Conservation (phyloP, 179 eudicot species). For the Beta macrorhiza region DNA sequence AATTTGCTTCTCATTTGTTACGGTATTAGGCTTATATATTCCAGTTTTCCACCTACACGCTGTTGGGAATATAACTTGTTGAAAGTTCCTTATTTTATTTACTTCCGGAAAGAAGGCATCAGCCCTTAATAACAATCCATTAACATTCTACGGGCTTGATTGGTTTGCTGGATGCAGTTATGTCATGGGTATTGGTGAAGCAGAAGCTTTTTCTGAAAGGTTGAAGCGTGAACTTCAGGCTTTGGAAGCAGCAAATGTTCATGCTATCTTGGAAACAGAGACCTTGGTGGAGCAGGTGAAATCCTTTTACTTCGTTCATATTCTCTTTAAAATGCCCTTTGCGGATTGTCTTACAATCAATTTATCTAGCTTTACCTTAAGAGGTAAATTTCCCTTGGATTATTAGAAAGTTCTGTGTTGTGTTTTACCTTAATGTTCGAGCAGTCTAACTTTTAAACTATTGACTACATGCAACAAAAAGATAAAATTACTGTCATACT, state of each 20-base stretch:
- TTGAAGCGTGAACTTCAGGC: constrained; percentile 96
- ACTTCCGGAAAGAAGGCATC: not conserved
- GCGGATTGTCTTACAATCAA: too few species aligned
- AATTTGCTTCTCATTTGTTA: not conserved
- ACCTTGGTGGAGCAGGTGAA: constrained; percentile 79
- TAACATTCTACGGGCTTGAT: constrained; percentile 7
- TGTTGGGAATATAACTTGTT: not conserved
- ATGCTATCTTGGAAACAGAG: constrained; percentile 90
- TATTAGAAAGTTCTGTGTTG: not conserved
- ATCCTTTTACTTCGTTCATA: not conserved
- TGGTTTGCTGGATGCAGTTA: constrained; percentile 49
- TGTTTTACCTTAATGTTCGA: too few species aligned
- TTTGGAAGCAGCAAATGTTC: constrained; percentile 97
- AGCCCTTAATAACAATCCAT: not conserved
- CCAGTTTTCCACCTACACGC: not conserved
- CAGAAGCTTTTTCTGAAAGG: constrained; percentile 97
- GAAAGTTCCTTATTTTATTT: not conserved
- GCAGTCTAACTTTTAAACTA: not conserved
- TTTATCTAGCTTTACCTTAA: not conserved
- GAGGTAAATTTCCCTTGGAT: not conserved
- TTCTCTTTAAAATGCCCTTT: not conserved
- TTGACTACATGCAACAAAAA: not conserved
- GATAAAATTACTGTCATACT: not conserved
- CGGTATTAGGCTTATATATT: not conserved
- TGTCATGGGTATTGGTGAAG: constrained; percentile 97